phyloP scores from a whole-genome alignment of 305 asterid species.

The Nicotiana rustica region DNA sequence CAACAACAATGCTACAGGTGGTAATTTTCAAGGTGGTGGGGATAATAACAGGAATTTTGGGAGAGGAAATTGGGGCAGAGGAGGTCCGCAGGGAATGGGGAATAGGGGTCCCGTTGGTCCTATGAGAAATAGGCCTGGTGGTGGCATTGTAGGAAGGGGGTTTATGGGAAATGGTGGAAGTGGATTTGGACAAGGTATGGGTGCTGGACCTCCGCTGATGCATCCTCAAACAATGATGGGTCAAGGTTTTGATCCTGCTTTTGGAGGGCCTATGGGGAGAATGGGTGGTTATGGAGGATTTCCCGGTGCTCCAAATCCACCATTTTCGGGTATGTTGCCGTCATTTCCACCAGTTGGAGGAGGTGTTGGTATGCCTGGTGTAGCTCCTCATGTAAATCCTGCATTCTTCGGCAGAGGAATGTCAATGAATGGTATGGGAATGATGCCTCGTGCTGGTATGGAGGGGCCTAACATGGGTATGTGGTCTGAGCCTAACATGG shows the following conservation, averaged over 20 bases:
- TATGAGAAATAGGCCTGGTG: slow-evolving; percentile 68
- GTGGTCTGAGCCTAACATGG: slow-evolving; percentile 78
- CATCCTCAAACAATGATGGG: slow-evolving; percentile 86
- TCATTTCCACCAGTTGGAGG: slow-evolving; percentile 69
- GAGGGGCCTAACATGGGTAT: slow-evolving; percentile 78
- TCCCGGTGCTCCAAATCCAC: slow-evolving; percentile 77
- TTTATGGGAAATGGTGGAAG: slow-evolving; percentile 62
- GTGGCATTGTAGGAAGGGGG: slow-evolving; percentile 73
- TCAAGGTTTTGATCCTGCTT: slow-evolving; percentile 81
- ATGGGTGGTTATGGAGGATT: slow-evolving; percentile 78
- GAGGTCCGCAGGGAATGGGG: slow-evolving; percentile 69
- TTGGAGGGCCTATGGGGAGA: slow-evolving; percentile 66
- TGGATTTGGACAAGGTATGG: slow-evolving; percentile 75
- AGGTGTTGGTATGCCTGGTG: slow-evolving; percentile 79
- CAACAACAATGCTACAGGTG: slow-evolving; percentile 41
- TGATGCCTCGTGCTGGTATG: slow-evolving; percentile 69
- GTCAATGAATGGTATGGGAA: slow-evolving; percentile 80
- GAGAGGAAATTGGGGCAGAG: slow-evolving; percentile 77
- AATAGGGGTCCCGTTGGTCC: slow-evolving; percentile 73
- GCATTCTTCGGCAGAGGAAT: slow-evolving; percentile 86
- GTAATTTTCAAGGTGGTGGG: slow-evolving; percentile 52
- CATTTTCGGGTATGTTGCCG: slow-evolving; percentile 64
- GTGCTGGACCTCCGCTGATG: slow-evolving; percentile 65
- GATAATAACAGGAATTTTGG: slow-evolving; percentile 61
- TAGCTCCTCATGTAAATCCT: slow-evolving; percentile 87